Evolutionary conservation across 192 early-diverging fungal species (phyloP), one percentile per base, ranked within the genome.

Genomic region (Backusella australiensis): DNA sequence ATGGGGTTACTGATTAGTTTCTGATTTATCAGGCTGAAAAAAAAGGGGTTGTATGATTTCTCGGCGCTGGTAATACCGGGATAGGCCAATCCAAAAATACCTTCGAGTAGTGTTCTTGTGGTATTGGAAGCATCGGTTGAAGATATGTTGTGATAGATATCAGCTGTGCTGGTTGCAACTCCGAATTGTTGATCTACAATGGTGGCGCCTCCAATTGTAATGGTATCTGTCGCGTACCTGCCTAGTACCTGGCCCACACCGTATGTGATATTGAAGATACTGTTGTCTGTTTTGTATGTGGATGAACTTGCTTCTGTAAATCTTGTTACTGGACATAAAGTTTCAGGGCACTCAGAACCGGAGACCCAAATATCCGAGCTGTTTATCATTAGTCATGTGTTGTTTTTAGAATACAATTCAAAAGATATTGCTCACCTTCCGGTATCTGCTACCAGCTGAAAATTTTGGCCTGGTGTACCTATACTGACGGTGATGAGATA

Each of bases 311-410:
- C 23, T 26, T 15, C 2, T 41, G 77, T 66, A 32, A 82, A 85
- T 17, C 39, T 42, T 17, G 38, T 36, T 46, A 76, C 67, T 11
- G 71, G 66, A 34, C 83, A 85, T 4, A 67, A 12, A 11, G 26
- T 19, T 0, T 19, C 23, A 12, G 71, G 78, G 29, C 83, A 85
- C 34, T 26, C 34, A 0, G 73, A 66, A 17, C 46, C 36, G 17
- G 83, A 73, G 12, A 85, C 66, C 82, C 82, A 83, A 3, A 83
- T 21, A 34, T 82, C 81, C 34, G 77, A 69, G 46, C 80, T 81
- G n/a, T 68, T 34, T 34, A n/a, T 67, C 6, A 11, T 41, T 21
- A 35, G 34, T 36, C 15, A 36, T 38, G 5, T 8, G 15, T 26
- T n/a, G 15, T 49, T 17, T 32, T 19, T 49, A 49, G 6, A 49